phyloP scores from a whole-genome alignment of 768 basidiomycete species.

The Cantharellus cinnabarinus region DNA sequence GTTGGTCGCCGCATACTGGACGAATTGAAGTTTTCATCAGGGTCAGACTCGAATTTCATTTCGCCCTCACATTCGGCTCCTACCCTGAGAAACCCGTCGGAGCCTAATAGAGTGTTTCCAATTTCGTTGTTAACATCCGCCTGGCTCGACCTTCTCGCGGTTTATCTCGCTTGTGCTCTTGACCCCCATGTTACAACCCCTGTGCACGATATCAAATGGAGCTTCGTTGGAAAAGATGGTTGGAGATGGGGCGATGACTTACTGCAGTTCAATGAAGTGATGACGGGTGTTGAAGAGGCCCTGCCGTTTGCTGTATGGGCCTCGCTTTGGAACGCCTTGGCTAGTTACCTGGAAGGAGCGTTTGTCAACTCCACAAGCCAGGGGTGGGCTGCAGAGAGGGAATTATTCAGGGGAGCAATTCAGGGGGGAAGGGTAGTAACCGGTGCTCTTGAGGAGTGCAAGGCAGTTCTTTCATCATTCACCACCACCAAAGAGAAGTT shows the following conservation, averaged over 20 bases:
- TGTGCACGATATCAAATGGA: conserved; percentile 77
- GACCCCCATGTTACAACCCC: conserved; percentile 82
- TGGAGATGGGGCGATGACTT: conserved; percentile 56
- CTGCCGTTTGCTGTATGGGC: conserved; percentile 19
- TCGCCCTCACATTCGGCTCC: too few relatives aligned
- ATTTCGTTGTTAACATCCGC: too few relatives aligned
- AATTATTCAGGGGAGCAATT: too few relatives aligned
- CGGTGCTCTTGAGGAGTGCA: too few relatives aligned
- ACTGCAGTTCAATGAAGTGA: conserved; percentile 12
- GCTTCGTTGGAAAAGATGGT: conserved; percentile 37
- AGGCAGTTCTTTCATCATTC: too few relatives aligned
- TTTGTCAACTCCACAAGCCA: conserved; percentile 18
- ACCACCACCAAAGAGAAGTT: too few relatives aligned
- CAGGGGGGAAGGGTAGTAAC: too few relatives aligned
- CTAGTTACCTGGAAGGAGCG: conserved; percentile 60
- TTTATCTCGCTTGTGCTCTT: conserved; percentile 68
- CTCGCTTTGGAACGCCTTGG: conserved; percentile 30
- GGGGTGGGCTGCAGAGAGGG: too few relatives aligned
- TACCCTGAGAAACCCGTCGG: too few relatives aligned
- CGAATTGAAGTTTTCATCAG: too few relatives aligned
- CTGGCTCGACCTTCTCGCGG: conserved; percentile 35
- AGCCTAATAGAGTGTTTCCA: too few relatives aligned
- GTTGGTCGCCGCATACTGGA: conserved; percentile 18
- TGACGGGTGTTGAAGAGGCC: conserved; percentile 12
- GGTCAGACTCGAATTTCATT: too few relatives aligned